phyloP scores from a whole-genome alignment of 768 basidiomycete species.

The Leucocoprinus birnbaumii region DNA sequence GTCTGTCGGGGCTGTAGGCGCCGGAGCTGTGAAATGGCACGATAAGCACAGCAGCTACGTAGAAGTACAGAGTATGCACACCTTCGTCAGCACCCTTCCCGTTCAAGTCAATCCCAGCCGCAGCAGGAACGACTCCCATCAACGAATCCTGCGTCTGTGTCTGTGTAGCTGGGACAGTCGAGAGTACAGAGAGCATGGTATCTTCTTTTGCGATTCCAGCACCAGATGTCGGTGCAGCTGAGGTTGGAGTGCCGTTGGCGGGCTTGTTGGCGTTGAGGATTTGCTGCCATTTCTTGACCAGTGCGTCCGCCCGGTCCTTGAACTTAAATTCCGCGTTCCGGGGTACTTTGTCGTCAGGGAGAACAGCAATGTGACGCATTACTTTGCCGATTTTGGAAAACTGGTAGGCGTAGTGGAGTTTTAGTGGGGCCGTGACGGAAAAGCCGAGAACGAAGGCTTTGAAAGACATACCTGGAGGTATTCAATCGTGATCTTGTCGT shows the following conservation, averaged over 20 bases:
- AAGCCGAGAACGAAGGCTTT: neutral
- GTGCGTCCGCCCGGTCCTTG: conserved; percentile 61
- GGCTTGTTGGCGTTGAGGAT: conserved; percentile 41
- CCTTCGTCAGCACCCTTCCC: conserved; percentile 20
- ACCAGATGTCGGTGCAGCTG: conserved; percentile 13
- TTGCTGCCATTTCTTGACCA: conserved; percentile 70
- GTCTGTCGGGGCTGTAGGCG: no score
- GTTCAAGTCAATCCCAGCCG: conserved; percentile 32
- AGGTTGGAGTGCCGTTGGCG: conserved; percentile 14
- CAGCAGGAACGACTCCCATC: conserved; percentile 25
- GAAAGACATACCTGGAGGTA: conserved; percentile 48
- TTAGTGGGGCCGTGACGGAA: neutral
- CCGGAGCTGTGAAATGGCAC: no score
- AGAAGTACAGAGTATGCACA: neutral
- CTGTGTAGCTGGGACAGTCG: no score
- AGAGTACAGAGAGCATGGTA: no score
- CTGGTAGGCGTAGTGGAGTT: conserved; percentile 28
- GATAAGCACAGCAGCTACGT: no score
- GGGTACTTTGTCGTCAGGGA: conserved; percentile 55
- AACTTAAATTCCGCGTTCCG: conserved; percentile 64
- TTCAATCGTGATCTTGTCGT: conserved; percentile 73
- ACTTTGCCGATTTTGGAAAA: conserved; percentile 85
- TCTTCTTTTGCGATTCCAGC: no score
- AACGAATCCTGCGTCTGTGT: neutral
- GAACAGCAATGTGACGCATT: conserved; percentile 79